Percentiles rank a stretch among this genome's conserved stretches.
phyloP scores from a whole-genome alignment of 2,329 filamentous ascomycete species.

The Calonectria henricotiae region DNA sequence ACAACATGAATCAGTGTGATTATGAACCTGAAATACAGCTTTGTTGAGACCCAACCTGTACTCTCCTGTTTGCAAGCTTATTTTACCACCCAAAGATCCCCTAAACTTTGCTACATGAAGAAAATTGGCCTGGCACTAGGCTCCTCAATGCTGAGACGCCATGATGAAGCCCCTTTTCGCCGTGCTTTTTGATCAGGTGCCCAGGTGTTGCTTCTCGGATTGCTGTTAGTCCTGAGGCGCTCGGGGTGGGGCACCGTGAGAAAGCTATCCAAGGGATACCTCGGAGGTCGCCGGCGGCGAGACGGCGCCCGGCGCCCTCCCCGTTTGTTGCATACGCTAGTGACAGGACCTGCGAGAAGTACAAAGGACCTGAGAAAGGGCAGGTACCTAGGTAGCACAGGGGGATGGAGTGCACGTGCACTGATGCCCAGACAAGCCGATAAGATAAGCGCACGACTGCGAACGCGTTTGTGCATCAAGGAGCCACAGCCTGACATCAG shows the following conservation, averaged over 20 bases:
- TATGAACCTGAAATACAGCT: neutral
- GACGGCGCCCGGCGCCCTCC: conserved; percentile 43
- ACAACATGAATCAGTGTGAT: neutral
- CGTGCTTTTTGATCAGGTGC: conserved; percentile 27
- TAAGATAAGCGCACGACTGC: conserved; percentile 50
- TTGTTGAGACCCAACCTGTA: conserved; percentile 7
- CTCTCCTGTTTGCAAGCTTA: no score
- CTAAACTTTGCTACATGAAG: no score
- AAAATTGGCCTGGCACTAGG: neutral
- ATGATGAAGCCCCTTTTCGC: conserved; percentile 1
- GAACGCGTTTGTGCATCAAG: conserved; percentile 41
- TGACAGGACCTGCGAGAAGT: conserved; percentile 28
- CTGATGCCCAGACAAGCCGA: conserved; percentile 35
- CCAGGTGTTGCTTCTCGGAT: conserved; percentile 11
- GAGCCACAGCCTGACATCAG: conserved; percentile 48
- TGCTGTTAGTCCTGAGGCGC: conserved; percentile 26
- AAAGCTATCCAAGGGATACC: conserved; percentile 21
- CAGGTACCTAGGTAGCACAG: conserved; percentile 12
- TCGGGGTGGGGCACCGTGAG: conserved; percentile 24
- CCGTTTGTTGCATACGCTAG: conserved; percentile 49
- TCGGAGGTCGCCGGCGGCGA: conserved; percentile 52
- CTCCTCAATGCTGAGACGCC: neutral
- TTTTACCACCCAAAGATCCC: neutral
- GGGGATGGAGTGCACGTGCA: conserved; percentile 48
- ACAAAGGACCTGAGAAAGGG: neutral